A percentile compares a stretch with the other conserved stretches of the same genome.
Evolutionary conservation across 495 filamentous ascomycete genomes (phyloP).

Genomic region (Penicillium maclennaniae): DNA sequence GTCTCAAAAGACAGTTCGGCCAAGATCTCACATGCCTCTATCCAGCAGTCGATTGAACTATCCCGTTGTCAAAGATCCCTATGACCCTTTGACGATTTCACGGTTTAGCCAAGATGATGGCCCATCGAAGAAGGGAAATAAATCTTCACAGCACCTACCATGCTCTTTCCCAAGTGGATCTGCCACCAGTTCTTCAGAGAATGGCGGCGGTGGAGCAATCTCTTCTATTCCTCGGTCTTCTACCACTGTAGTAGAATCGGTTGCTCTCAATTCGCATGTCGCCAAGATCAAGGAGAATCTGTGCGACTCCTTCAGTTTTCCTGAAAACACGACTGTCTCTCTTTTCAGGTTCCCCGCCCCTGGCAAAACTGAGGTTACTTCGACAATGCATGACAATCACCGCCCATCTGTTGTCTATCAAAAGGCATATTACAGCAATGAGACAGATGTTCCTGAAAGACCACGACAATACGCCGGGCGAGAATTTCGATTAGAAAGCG

Average conservation of each 20-base stretch:
- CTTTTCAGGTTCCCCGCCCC: constrained; percentile 30
- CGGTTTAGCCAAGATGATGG: constrained; percentile 65
- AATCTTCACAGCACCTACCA: constrained; percentile 21
- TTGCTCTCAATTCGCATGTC: constrained; percentile 17
- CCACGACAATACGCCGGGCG: constrained; percentile 81
- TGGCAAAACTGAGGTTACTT: constrained; percentile 22
- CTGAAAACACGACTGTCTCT: constrained; percentile 13
- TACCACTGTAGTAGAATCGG: constrained; percentile 13
- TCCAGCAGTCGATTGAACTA: constrained; percentile 52
- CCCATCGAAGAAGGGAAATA: constrained; percentile 31
- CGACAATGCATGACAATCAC: constrained; percentile 30
- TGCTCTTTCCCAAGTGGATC: constrained; percentile 15
- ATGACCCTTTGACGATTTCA: constrained; percentile 58
- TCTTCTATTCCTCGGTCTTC: constrained; percentile 23
- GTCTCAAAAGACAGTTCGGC: constrained; percentile 27
- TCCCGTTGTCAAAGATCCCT: constrained; percentile 75
- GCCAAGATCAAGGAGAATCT: constrained; percentile 23
- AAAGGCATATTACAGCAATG: constrained; percentile 83
- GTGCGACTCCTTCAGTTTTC: constrained; percentile 30
- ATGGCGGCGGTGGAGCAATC: constrained; percentile 5
- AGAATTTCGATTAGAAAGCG: constrained; percentile 77
- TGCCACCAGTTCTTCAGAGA: constrained; percentile 4
- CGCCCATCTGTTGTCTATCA: constrained; percentile 68
- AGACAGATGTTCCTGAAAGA: constrained; percentile 77
- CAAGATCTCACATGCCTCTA: constrained; percentile 13